Percentiles rank a stretch among this genome's conserved stretches.
Conservation (phyloP, 208 protist genomes). For the Vickermania spadyakhi region DNA sequence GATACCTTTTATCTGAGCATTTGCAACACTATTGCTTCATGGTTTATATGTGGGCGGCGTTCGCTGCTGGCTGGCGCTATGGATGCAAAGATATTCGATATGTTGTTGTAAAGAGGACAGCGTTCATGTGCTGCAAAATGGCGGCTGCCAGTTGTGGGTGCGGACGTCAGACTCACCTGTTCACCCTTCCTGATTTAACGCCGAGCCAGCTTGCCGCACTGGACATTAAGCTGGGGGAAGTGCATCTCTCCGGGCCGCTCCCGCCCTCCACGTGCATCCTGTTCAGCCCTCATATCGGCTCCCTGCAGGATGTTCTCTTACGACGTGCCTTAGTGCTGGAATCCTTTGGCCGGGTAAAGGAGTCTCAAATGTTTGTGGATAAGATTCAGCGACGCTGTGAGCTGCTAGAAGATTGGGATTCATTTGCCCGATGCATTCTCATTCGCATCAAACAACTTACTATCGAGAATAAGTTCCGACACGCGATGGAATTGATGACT, state of each 20-base stretch:
- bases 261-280: background rate
- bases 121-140: constrained; percentile 11
- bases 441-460: constrained; percentile 8
- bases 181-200: constrained; percentile 5
- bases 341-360: constrained; percentile 25
- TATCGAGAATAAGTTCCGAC: constrained; percentile 6
- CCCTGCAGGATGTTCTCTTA: constrained; percentile 27
- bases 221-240: background rate
- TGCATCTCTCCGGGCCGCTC: background rate
- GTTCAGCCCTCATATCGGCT: constrained; percentile 19
- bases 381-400: constrained; percentile 18
- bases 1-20: constrained; percentile 28
- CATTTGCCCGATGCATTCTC: constrained; percentile 13
- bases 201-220: background rate
- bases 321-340: constrained; percentile 30
- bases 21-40: constrained; percentile 50
- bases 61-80: constrained; percentile 31
- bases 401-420: constrained; percentile 8
- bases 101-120: constrained; percentile 18
- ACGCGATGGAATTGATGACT: constrained; percentile 4
- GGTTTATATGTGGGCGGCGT: constrained; percentile 49
- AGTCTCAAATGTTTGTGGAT: constrained; percentile 18
- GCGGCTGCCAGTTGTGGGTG: constrained; percentile 22
- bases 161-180: constrained; percentile 10
- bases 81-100: constrained; percentile 19